Base-by-base conservation (phyloP, 139 green algal species). In the Klebsormidium nitens region DNA sequence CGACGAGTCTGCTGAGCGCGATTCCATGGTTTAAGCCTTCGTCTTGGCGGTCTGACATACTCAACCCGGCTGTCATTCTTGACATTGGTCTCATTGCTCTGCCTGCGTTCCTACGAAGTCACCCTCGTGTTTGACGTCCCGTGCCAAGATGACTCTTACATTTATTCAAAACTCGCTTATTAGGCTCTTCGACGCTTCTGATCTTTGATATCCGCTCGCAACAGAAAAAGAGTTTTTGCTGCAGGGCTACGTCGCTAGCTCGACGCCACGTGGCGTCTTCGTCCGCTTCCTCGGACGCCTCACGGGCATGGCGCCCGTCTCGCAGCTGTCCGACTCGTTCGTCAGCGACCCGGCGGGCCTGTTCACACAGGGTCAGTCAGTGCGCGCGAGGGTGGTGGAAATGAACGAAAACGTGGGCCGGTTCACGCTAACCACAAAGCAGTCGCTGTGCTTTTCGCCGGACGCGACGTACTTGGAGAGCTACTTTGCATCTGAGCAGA, bases 221-320 rank as follows among this genome's bases (percentile, higher is more conserved):
- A n/a, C n/a, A n/a, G n/a, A n/a, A n/a, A n/a, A n/a, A n/a, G n/a
- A n/a, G n/a, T n/a, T n/a, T n/a, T n/a, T n/a, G n/a, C n/a, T n/a
- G 42, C 77, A 89, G 1, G 92, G 89, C 32, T 97, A 91, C 46
- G 86, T 97, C 2, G 86, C 86, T 5, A 85, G 35, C 32, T 76
- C 95, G 1, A 92, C 82, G 0, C 19, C 40, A 0, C 84, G 91
- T 50, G 84, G 83, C 8, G 84, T 90, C 1, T 96, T 93, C 73
- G 92, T 98, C 35, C 79, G 88, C 29, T 97, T 96, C 76, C 70
- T 93, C 35, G 84, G 78, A 0, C 71, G 83, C 17, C 70, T 94
- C 2, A 95, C 89, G 36, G 91, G 86, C 37, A 68, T 87, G 6
- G 86, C 80, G 29, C 46, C 58, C 6, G 32, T 70, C 5, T 69